These are phyloP conservation scores for Glycine tomentella DNA, from an alignment of 306 rosid species.

Conservation along the genomic window DNA sequence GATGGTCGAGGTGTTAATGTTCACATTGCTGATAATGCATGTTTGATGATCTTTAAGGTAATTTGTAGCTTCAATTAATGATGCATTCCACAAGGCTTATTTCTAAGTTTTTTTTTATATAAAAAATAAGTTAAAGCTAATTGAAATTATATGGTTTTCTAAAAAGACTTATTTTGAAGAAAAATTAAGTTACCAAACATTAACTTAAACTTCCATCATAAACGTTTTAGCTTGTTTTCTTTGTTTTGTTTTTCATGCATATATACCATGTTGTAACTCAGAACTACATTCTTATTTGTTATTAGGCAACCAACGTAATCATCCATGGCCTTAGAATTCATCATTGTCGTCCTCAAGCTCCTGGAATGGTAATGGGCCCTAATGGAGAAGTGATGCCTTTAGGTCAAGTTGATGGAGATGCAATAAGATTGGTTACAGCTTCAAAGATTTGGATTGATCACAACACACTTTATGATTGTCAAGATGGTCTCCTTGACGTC, in stretches of 20 bases:
- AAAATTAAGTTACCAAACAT: too few species aligned
- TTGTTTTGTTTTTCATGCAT: not conserved
- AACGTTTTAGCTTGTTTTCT: too few species aligned
- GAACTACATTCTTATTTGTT: slow-evolving; percentile 1
- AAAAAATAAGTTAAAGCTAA: too few species aligned
- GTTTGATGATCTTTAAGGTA: slow-evolving; percentile 49
- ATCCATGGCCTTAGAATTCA: slow-evolving; percentile 45
- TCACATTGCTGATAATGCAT: slow-evolving; percentile 43
- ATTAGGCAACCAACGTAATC: slow-evolving; percentile 43
- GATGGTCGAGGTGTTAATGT: slow-evolving; percentile 44
- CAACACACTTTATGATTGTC: slow-evolving; percentile 42
- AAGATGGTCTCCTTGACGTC: slow-evolving; percentile 46
- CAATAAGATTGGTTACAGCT: slow-evolving; percentile 50
- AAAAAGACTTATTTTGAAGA: too few species aligned
- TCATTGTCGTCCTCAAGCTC: slow-evolving; percentile 43
- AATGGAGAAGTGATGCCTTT: slow-evolving; percentile 36
- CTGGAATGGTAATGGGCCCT: slow-evolving; percentile 49
- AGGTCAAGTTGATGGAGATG: slow-evolving; percentile 50
- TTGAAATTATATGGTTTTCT: too few species aligned
- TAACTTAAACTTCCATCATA: too few species aligned
- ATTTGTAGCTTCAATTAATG: not conserved
- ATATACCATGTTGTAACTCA: not conserved
- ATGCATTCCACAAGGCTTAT: not conserved
- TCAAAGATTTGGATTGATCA: slow-evolving; percentile 53
- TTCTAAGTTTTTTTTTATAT: too few species aligned